phyloP scores from a whole-genome alignment of 2,329 filamentous ascomycete genomes.

The Sporothrix humicola region DNA sequence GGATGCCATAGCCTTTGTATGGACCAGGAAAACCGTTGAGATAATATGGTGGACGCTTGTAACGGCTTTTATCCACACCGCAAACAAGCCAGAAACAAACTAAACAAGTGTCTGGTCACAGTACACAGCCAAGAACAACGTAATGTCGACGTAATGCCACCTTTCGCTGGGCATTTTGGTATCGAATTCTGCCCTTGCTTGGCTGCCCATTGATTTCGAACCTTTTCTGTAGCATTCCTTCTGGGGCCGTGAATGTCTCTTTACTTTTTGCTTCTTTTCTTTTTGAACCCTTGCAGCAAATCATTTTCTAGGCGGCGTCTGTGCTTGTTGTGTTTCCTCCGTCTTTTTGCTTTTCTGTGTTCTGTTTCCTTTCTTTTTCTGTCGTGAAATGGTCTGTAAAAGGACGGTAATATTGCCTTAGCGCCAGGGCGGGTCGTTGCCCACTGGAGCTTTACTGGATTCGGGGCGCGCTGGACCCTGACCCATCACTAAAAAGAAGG shows the following conservation, averaged over 20 bases:
- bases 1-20: too few relatives aligned
- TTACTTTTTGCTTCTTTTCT: neutral
- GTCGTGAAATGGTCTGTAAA: neutral
- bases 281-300: slow-evolving; percentile 20
- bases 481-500: neutral
- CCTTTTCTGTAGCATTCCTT: neutral
- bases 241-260: neutral
- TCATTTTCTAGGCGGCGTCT: slow-evolving; percentile 3
- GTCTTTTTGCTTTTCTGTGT: neutral
- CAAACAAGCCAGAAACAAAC: neutral
- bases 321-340: neutral
- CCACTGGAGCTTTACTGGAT: neutral
- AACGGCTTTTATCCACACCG: neutral
- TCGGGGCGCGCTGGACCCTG: neutral
- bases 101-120: neutral
- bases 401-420: slow-evolving; percentile 18
- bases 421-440: slow-evolving; percentile 11
- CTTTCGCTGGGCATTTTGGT: neutral
- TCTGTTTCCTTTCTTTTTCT: slow-evolving; percentile 6
- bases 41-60: too few relatives aligned
- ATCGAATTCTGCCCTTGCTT: neutral
- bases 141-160: slow-evolving; percentile 19
- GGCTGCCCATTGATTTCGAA: neutral
- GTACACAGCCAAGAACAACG: neutral
- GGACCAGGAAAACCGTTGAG: too few relatives aligned